Evolutionary conservation across 768 basidiomycete genomes (phyloP).

Genomic region (Amanita muscaria): DNA sequence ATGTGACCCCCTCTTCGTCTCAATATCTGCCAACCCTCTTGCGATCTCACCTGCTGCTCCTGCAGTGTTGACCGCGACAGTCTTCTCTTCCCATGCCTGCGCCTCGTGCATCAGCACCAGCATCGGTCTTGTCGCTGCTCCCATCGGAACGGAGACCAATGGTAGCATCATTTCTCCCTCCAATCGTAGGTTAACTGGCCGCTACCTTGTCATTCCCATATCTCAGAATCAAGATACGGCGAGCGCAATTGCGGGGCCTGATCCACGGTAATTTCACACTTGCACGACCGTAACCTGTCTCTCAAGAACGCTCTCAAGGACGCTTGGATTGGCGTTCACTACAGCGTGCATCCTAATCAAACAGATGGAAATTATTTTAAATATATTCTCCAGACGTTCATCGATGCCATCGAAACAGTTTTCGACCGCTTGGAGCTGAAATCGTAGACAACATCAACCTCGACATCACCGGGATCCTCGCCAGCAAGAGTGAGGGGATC

Average conservation of each 20-base stretch:
- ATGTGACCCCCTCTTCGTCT: not conserved
- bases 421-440: constrained; percentile 28
- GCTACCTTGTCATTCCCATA: constrained; percentile 44
- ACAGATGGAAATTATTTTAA: constrained; percentile 16
- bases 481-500: constrained; percentile 43
- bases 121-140: constrained; percentile 41
- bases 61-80: not conserved
- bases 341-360: constrained; percentile 28
- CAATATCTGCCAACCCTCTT: not conserved
- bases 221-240: constrained; percentile 51
- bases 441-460: constrained; percentile 47
- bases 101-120: constrained; percentile 31
- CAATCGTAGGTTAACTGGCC: constrained; percentile 44
- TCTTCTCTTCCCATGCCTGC: not conserved
- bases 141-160: constrained; percentile 42
- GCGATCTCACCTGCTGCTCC: not conserved
- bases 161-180: constrained; percentile 49
- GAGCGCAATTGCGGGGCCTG: constrained; percentile 46
- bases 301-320: constrained; percentile 37
- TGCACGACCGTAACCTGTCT: constrained; percentile 37
- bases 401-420: constrained; percentile 29
- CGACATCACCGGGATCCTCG: constrained; percentile 39
- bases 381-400: constrained; percentile 19
- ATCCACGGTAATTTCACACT: constrained; percentile 44
- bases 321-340: constrained; percentile 46